Percentiles rank a stretch among this genome's conserved stretches.
phyloP scores from a whole-genome alignment of 1,139 yeast genomes.

The Hemisphaericaspora xylofermentans region DNA sequence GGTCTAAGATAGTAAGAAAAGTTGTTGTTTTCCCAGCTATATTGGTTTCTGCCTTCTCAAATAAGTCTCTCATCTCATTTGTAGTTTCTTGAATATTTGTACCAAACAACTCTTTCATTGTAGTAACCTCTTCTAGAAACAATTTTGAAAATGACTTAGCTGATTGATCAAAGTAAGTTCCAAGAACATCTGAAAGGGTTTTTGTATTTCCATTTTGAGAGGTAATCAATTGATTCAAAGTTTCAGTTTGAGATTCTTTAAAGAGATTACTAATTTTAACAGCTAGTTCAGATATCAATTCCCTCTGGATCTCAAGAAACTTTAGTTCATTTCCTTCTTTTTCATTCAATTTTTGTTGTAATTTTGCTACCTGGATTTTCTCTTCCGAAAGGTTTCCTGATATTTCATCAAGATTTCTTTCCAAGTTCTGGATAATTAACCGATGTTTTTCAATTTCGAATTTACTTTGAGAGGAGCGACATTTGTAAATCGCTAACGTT shows the following conservation, averaged over 20 bases:
- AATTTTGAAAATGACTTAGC: neutral
- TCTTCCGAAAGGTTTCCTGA: conserved; percentile 13
- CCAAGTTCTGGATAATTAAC: conserved; percentile 6
- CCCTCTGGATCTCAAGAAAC: neutral
- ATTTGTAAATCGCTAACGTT: neutral
- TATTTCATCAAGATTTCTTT: conserved; percentile 7
- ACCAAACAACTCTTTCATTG: neutral
- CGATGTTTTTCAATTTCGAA: conserved; percentile 6
- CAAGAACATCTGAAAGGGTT: neutral
- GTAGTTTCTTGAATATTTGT: neutral
- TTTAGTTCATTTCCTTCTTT: conserved; percentile 4
- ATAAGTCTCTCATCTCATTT: neutral
- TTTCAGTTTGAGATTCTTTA: neutral
- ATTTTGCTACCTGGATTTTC: conserved; percentile 7
- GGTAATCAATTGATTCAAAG: neutral
- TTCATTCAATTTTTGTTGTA: conserved; percentile 4
- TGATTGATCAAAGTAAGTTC: neutral
- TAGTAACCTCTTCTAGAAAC: neutral
- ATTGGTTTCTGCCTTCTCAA: neutral
- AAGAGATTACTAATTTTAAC: neutral
- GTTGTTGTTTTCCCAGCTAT: neutral
- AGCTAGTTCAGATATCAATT: neutral
- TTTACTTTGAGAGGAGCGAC: neutral
- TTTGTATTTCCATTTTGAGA: neutral
- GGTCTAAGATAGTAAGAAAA: neutral